Percentiles rank a stretch among this genome's conserved stretches.
Evolutionary conservation across 352 stramenopile genomes (phyloP).

Genomic region (Phytopythium montanum): DNA sequence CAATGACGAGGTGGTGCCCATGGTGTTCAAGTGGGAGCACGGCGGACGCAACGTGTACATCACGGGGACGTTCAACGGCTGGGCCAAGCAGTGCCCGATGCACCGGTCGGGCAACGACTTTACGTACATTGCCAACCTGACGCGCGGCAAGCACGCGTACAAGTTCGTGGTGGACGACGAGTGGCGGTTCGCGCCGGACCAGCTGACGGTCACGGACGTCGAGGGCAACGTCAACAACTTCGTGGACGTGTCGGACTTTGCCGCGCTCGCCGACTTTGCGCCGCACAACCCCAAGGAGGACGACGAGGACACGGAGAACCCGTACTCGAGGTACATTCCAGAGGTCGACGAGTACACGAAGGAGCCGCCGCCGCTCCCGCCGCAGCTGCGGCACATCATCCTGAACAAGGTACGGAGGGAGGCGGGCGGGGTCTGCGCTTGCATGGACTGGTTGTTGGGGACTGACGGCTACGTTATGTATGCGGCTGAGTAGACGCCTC

Average conservation of each 20-base stretch:
- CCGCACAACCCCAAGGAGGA: constrained; percentile 36
- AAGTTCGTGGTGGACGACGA: constrained; percentile 99
- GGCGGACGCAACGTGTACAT: constrained; percentile 96
- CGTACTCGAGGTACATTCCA: constrained; percentile 95
- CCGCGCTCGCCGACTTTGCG: constrained; percentile 75
- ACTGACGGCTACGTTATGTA: no score
- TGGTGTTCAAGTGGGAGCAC: constrained; percentile 99
- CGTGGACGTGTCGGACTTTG: constrained; percentile 99
- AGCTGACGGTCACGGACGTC: constrained; percentile 97
- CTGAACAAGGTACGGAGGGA: constrained; percentile 98
- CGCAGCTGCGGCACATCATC: constrained; percentile 99
- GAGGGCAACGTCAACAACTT: constrained; percentile 99
- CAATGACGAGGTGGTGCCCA: constrained; percentile 64
- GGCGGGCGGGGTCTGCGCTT: no score
- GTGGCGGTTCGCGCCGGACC: constrained; percentile 94
- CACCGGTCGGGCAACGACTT: constrained; percentile 99
- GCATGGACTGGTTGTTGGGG: no score
- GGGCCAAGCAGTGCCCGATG: constrained; percentile 99
- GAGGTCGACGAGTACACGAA: constrained; percentile 99
- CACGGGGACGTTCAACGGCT: constrained; percentile 99
- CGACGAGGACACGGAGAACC: constrained; percentile 85
- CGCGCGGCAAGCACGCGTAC: constrained; percentile 97
- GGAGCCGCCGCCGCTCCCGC: constrained; percentile 97
- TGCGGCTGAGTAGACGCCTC: constrained; percentile 63
- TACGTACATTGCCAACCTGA: constrained; percentile 99